Evolutionary conservation across 148 eudicot genomes (phyloP).

Genomic region (Spergularia marina): DNA sequence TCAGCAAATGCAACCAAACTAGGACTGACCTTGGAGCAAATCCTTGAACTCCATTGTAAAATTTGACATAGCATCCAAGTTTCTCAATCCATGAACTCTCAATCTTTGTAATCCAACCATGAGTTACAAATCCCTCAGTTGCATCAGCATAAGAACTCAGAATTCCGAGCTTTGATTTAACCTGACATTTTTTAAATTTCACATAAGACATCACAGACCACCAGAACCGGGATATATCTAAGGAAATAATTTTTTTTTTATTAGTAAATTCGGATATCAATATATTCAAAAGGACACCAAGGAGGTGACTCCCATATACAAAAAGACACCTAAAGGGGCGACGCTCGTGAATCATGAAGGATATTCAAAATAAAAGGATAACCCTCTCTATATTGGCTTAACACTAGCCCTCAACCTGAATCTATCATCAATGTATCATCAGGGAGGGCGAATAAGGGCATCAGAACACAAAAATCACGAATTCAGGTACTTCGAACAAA

Average conservation of each 20-base stretch:
- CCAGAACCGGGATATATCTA: not conserved
- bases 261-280: no score
- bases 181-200: constrained; percentile 36
- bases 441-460: not conserved
- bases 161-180: constrained; percentile 79
- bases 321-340: no score
- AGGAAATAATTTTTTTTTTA: not conserved
- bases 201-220: constrained; percentile 13
- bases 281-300: no score
- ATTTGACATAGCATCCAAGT: constrained; percentile 81
- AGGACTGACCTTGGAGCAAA: constrained; percentile 70
- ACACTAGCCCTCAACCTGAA: not conserved
- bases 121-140: constrained; percentile 71
- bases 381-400: not conserved
- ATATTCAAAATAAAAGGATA: not conserved
- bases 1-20: constrained; percentile 2
- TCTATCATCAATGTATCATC: not conserved
- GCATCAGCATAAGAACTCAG: constrained; percentile 87
- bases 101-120: constrained; percentile 95
- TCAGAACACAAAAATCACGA: not conserved
- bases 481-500: no score
- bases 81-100: constrained; percentile 88
- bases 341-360: not conserved
- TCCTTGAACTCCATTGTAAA: constrained; percentile 96
- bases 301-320: no score